Evolutionary conservation across 108 stramenopile species (phyloP).

Genomic region (Fragilaria crotonensis): DNA sequence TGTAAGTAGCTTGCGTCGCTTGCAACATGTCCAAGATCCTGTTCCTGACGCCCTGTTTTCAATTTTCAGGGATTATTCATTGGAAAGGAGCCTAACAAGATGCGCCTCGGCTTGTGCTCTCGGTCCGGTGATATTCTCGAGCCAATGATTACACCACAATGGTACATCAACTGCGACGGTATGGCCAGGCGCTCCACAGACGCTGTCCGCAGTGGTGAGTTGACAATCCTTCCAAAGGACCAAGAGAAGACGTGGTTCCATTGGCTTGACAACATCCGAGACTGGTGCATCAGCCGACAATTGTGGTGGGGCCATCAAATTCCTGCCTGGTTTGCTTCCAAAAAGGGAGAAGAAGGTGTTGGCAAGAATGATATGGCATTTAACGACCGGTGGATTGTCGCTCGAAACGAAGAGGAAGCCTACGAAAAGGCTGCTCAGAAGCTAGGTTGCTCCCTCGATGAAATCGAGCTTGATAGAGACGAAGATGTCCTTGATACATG

Average conservation of each 20-base stretch:
- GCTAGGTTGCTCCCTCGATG: slow-evolving; percentile 73
- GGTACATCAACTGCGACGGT: slow-evolving; percentile 94
- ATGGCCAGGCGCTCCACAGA: slow-evolving; percentile 94
- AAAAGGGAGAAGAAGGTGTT: slow-evolving; percentile 57
- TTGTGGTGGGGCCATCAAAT: slow-evolving; percentile 99
- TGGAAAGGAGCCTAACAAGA: slow-evolving; percentile 95
- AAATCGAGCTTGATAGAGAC: slow-evolving; percentile 87
- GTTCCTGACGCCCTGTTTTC: slow-evolving; percentile 3
- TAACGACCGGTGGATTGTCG: slow-evolving; percentile 96
- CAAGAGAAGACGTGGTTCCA: slow-evolving; percentile 95
- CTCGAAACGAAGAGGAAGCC: slow-evolving; percentile 87
- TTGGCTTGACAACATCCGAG: slow-evolving; percentile 97
- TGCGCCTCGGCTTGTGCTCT: slow-evolving; percentile 95
- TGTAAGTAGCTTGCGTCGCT: slow-evolving; percentile 13
- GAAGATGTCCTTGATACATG: slow-evolving; percentile 99
- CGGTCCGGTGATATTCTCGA: slow-evolving; percentile 98
- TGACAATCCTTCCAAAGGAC: slow-evolving; percentile 88
- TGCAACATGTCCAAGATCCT: not conserved
- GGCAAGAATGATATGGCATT: slow-evolving; percentile 74
- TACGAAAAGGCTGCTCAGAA: slow-evolving; percentile 60
- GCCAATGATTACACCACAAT: slow-evolving; percentile 99
- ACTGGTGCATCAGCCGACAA: slow-evolving; percentile 98
- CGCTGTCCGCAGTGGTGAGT: slow-evolving; percentile 91
- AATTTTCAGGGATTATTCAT: slow-evolving; percentile 67
- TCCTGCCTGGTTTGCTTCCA: slow-evolving; percentile 96